phyloP scores from a whole-genome alignment of 768 basidiomycete species.

The Lactarius psammicola region DNA sequence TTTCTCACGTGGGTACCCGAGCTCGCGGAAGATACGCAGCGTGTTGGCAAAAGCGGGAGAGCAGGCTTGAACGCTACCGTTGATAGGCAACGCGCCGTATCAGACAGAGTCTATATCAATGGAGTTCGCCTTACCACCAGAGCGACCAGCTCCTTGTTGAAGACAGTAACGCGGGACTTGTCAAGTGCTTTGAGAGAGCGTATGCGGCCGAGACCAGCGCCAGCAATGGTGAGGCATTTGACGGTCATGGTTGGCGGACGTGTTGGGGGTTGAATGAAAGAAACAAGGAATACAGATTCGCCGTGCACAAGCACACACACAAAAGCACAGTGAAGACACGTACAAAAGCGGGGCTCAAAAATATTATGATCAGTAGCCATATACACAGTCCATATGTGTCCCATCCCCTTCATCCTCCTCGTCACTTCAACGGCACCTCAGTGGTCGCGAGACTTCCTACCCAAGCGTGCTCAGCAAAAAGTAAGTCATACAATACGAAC shows the following conservation, averaged over 20 bases:
- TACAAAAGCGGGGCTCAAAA: conserved; percentile 19
- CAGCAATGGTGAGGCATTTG: conserved; percentile 18
- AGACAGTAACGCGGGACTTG: conserved; percentile 36
- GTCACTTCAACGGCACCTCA: conserved; percentile 51
- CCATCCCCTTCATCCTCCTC: conserved; percentile 6
- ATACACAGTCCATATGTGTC: conserved; percentile 17
- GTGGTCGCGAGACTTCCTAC: conserved; percentile 87
- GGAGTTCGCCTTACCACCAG: conserved; percentile 40
- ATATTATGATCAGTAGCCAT: conserved; percentile 20
- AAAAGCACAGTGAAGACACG: conserved; percentile 19
- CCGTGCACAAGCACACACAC: conserved; percentile 14
- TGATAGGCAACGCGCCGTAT: conserved; percentile 39
- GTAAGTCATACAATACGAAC: not conserved
- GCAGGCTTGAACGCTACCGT: conserved; percentile 40
- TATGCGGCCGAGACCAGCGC: conserved; percentile 35
- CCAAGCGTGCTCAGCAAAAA: conserved; percentile 10
- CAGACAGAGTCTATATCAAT: conserved; percentile 34
- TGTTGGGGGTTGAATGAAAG: not conserved
- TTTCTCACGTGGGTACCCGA: conserved; percentile 36
- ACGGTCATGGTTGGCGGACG: not conserved
- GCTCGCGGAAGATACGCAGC: conserved; percentile 37
- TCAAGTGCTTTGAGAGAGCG: conserved; percentile 37
- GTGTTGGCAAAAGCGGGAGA: conserved; percentile 40
- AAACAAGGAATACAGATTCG: conserved; percentile 24
- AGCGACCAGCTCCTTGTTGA: conserved; percentile 35